Evolutionary conservation across 805 yeast genomes (phyloP).

Genomic region (Teunomyces tritomae): DNA sequence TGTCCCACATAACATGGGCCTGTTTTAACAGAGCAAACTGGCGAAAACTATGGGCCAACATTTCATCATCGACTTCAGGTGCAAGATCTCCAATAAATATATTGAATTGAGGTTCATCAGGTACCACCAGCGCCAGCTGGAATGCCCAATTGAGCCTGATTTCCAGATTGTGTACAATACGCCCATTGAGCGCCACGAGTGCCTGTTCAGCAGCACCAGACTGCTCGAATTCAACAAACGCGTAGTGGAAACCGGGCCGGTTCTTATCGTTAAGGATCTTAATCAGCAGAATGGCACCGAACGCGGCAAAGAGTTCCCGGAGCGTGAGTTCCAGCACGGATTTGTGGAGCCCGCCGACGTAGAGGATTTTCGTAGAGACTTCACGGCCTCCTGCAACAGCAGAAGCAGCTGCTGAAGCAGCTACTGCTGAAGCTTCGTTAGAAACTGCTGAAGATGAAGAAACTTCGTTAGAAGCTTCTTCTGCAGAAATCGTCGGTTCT

Average conservation of each 20-base stretch:
- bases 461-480: too few relatives aligned
- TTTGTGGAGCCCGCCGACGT: conserved; percentile 73
- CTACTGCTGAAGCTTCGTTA: conserved; percentile 4
- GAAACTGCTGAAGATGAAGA: too few relatives aligned
- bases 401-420: conserved; percentile 58
- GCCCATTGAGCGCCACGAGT: conserved; percentile 57
- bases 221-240: conserved; percentile 72
- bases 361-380: conserved; percentile 65
- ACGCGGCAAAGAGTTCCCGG: conserved; percentile 58
- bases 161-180: conserved; percentile 50
- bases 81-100: conserved; percentile 86
- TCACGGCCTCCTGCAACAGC: conserved; percentile 83
- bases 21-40: conserved; percentile 62
- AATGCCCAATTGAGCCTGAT: conserved; percentile 79
- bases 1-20: conserved; percentile 97
- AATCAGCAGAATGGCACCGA: conserved; percentile 60
- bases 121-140: conserved; percentile 53
- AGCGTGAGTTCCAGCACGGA: conserved; percentile 62
- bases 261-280: conserved; percentile 78
- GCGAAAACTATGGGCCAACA: conserved; percentile 55
- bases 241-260: conserved; percentile 70
- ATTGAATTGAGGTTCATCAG: conserved; percentile 56
- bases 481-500: neutral
- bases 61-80: conserved; percentile 78
- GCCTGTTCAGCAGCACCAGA: conserved; percentile 63